Percentiles rank a stretch among this genome's conserved stretches.
These are phyloP conservation scores for Calonectria montana DNA, from an alignment of 2,329 filamentous ascomycete genomes.

Conservation along the genomic window DNA sequence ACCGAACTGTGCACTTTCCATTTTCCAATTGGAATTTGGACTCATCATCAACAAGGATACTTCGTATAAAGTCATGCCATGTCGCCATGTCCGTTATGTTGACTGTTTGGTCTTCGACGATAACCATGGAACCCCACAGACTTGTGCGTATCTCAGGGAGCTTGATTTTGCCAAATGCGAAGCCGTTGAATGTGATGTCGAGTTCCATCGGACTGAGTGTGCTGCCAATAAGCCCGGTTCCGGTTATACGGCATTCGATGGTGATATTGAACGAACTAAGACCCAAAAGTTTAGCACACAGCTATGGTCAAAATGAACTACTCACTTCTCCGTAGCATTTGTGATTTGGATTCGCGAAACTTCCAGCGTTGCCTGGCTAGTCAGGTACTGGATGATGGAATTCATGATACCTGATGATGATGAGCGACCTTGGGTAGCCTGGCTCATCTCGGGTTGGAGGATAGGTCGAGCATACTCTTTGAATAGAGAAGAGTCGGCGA, in stretches of 20 bases:
- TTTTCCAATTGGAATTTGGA: slow-evolving; percentile 45
- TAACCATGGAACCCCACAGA: slow-evolving; percentile 42
- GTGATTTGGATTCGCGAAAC: slow-evolving; percentile 45
- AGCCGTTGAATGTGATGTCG: slow-evolving; percentile 45
- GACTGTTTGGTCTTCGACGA: slow-evolving; percentile 42
- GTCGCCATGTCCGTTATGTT: slow-evolving; percentile 42
- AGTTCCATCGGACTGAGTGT: slow-evolving; percentile 45
- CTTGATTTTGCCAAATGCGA: slow-evolving; percentile 44
- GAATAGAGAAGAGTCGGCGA: slow-evolving; percentile 41
- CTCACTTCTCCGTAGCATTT: slow-evolving; percentile 46
- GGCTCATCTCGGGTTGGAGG: slow-evolving; percentile 20
- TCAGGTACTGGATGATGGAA: slow-evolving; percentile 43
- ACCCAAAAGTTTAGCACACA: not conserved
- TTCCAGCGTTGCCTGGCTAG: slow-evolving; percentile 43
- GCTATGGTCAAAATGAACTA: not conserved
- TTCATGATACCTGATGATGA: slow-evolving; percentile 37
- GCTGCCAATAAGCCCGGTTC: slow-evolving; percentile 45
- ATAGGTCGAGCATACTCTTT: slow-evolving; percentile 38
- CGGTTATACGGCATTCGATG: slow-evolving; percentile 45
- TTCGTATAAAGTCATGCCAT: slow-evolving; percentile 46
- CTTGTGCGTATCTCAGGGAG: slow-evolving; percentile 45
- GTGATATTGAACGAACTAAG: slow-evolving; percentile 45
- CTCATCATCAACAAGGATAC: slow-evolving; percentile 43
- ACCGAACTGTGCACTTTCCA: slow-evolving; percentile 40
- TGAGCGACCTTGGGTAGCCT: slow-evolving; percentile 1